A percentile compares a stretch with the other conserved stretches of the same genome.
These are phyloP conservation scores for Extremus antarcticus DNA, from an alignment of 495 filamentous ascomycete species.

Conservation along the genomic window DNA sequence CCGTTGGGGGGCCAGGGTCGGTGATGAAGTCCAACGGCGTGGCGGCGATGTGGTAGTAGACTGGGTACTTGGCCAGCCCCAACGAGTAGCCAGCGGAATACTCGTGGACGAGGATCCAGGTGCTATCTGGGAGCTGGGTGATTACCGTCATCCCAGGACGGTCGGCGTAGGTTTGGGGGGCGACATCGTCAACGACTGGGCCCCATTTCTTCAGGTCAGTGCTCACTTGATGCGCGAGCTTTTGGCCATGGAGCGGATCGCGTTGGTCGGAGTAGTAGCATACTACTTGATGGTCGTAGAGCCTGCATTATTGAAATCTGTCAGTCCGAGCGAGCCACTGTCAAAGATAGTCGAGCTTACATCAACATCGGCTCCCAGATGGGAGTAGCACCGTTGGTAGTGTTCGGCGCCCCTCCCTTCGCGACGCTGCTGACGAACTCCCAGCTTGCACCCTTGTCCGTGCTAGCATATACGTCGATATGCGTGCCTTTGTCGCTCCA, in stretches of 20 bases:
- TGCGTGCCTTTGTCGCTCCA: slow-evolving; percentile 53
- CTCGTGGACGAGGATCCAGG: slow-evolving; percentile 55
- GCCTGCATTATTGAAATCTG: neutral
- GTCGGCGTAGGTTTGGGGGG: slow-evolving; percentile 46
- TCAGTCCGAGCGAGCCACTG: too few relatives aligned
- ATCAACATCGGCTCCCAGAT: slow-evolving; percentile 57
- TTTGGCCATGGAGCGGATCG: slow-evolving; percentile 43
- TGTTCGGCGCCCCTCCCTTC: slow-evolving; percentile 47
- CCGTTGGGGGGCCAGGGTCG: slow-evolving; percentile 31
- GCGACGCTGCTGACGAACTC: slow-evolving; percentile 56
- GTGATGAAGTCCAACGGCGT: slow-evolving; percentile 43
- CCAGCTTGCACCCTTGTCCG: slow-evolving; percentile 51
- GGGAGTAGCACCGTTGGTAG: slow-evolving; percentile 52
- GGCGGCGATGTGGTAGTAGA: slow-evolving; percentile 45
- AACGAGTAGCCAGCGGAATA: slow-evolving; percentile 43
- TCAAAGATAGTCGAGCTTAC: neutral
- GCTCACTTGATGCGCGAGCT: slow-evolving; percentile 50
- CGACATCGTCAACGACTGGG: slow-evolving; percentile 48
- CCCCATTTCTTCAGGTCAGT: slow-evolving; percentile 49
- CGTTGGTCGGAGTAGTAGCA: slow-evolving; percentile 62
- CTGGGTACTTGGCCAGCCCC: slow-evolving; percentile 34
- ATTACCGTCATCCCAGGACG: slow-evolving; percentile 60
- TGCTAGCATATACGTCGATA: slow-evolving; percentile 56
- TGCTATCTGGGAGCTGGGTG: slow-evolving; percentile 45
- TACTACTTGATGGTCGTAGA: slow-evolving; percentile 38